phyloP scores from a whole-genome alignment of 345 rosid genomes.

The Eucalyptus tenuipes region DNA sequence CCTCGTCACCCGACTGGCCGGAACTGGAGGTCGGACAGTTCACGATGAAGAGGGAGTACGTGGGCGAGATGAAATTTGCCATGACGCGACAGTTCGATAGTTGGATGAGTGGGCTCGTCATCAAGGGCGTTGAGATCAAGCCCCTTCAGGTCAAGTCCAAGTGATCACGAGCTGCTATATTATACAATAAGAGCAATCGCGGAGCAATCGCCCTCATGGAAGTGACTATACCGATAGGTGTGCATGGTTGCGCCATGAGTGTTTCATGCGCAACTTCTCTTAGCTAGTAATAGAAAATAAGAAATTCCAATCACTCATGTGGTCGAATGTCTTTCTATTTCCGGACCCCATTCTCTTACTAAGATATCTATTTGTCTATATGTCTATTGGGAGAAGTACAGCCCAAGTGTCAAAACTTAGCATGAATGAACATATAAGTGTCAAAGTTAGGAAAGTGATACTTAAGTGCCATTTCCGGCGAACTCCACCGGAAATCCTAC shows the following conservation, averaged over 20 bases:
- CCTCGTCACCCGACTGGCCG: fast-evolving
- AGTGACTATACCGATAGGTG: background rate
- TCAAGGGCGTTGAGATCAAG: background rate
- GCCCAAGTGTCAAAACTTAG: too few species aligned
- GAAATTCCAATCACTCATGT: background rate
- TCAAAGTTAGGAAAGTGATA: too few species aligned
- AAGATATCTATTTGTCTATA: too few species aligned
- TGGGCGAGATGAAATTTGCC: background rate
- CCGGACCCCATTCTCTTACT: fast-evolving
- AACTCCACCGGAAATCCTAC: too few species aligned
- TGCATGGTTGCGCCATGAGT: fast-evolving
- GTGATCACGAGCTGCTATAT: background rate
- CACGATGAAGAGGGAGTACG: background rate
- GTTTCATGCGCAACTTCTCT: background rate
- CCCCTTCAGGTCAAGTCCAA: fast-evolving
- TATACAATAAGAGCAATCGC: background rate
- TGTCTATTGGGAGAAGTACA: too few species aligned
- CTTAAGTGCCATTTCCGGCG: too few species aligned
- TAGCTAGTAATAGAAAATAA: background rate
- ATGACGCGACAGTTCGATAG: fast-evolving
- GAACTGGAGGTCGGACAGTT: background rate
- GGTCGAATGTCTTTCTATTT: background rate
- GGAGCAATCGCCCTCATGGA: background rate
- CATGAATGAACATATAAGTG: too few species aligned
- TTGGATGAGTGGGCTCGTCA: background rate